Evolutionary conservation across 2,329 filamentous ascomycete genomes (phyloP), one percentile per base, ranked within the genome.

Genomic region (Neonectria neomacrospora): DNA sequence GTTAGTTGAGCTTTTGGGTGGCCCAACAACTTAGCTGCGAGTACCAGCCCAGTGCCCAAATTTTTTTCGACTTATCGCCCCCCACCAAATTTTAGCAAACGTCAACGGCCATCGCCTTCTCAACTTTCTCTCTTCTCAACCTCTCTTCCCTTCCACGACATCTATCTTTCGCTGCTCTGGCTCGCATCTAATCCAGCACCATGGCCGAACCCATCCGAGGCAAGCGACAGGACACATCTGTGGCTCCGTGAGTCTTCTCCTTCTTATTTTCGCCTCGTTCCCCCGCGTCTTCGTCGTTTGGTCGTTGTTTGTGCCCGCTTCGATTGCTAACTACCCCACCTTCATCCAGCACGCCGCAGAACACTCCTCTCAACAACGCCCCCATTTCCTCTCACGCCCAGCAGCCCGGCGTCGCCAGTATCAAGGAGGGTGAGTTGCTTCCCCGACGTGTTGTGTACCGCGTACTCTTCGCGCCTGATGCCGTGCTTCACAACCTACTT

Each of bases 331-430:
- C 72, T 79, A 79, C 76, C 77, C 78, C 76, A 76, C 76, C 73
- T 74, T 74, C 79, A 96, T 71, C 70, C 80, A 98, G 96, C 76
- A 99, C 96, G 77, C 96, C 96, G 77, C 96, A 99, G 83, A 99
- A 99, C 85, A 99, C 96, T 60, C 96, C 96, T 72, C 91, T 93
- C 71, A 94, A 90, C 82, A 94, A 95, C 84, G 96, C 96, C 72
- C 96, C 96, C 70, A 98, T 99, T 82, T 97, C 94, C 57, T 98
- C 95, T 67, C 95, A 96, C 81, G 96, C 96, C 73, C 94, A 97
- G 83, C 93, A 97, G 83, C 96, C 96, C 67, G 93, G 91, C 71
- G 91, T 99, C 68, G 85, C 93, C 71, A 97, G 93, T 81, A 98
- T 99, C 84, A 96, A 95, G 81, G 96, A 99, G 89, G 96, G 96